Evolutionary conservation across 2,329 filamentous ascomycete genomes (phyloP), one percentile per base, ranked within the genome.

Genomic region (Colletotrichum noveboracense): DNA sequence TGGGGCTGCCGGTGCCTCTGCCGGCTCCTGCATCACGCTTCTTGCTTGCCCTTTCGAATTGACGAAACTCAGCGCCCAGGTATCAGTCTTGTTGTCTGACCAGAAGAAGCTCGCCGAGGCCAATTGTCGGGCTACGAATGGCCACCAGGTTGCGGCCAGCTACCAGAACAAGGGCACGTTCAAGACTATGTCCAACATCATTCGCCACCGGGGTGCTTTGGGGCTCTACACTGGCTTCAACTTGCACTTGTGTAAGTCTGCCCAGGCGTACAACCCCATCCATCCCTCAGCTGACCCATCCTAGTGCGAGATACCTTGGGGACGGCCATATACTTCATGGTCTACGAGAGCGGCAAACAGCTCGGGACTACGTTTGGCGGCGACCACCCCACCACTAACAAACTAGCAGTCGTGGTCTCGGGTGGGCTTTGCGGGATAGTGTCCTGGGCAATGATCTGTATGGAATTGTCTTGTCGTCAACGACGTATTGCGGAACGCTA

Each of bases 21-120:
- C 95, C 66, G 95, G 95, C 71, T 95, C 94, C 26, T 90, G 92
- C 76, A 96, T 97, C 71, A 96, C 95, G 10, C 88, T 94, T 66
- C 91, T 97, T 79, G 94, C 95, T 79, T 97, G 95, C 81, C 95
- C 95, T 2, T 97, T 97, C 82, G 95, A 97, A 84, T 89, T 97
- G 83, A 96, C 94, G n/a, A 97, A 97, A 84, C 89, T 97, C 75
- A 96, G 94, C 83, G 94, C 95, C 18, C 95, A 97, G 83, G 94
- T 97, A 24, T 96, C 95, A 3, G 94, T 96, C 13, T 87, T 96
- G 75, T 91, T 96, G 86, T 93, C 93, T 21, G 87, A 89, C 74
- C 87, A 90, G 78, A 88, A 88, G 76, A 86, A 88, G 65, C 77
- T 78, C 61, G 82, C 83, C 56, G 74, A 78, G 58, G 70, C 77